These are phyloP conservation scores for Flammula alnicola DNA, from an alignment of 1,284 basidiomycete genomes.

Conservation along the genomic window DNA sequence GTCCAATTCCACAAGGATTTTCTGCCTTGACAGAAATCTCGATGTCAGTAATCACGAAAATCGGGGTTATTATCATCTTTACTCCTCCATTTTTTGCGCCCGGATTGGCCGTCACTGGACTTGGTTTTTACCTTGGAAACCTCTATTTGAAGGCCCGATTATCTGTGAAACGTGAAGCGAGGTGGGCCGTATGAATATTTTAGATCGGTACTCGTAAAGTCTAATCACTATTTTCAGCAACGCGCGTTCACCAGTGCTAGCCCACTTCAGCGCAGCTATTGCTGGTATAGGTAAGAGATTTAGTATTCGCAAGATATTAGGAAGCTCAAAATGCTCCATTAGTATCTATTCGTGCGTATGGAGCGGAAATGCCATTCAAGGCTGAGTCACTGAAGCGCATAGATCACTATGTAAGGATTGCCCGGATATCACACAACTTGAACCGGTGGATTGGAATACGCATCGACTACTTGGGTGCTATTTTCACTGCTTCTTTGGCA, in stretches of 20 bases:
- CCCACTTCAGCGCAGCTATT: slow-evolving; percentile 66
- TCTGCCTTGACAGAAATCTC: not conserved
- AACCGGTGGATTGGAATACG: slow-evolving; percentile 49
- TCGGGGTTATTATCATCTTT: slow-evolving; percentile 21
- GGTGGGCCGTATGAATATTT: not conserved
- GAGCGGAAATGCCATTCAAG: too few species aligned
- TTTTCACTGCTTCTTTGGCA: slow-evolving; percentile 45
- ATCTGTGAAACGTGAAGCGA: slow-evolving; percentile 2
- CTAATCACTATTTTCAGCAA: slow-evolving; percentile 19
- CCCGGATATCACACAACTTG: too few species aligned
- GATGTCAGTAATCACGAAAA: slow-evolving; percentile 9
- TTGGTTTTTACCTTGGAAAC: slow-evolving; percentile 41
- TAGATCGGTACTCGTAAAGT: not conserved
- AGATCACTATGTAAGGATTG: too few species aligned
- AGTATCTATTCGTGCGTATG: too few species aligned
- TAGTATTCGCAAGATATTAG: too few species aligned
- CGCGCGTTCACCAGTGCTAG: slow-evolving; percentile 23
- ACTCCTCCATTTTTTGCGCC: slow-evolving; percentile 24
- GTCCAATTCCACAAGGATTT: slow-evolving; percentile 15
- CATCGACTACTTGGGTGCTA: slow-evolving; percentile 39
- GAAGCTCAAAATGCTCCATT: too few species aligned
- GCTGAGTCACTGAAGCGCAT: too few species aligned
- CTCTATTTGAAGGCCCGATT: slow-evolving; percentile 2
- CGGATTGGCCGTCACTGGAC: slow-evolving; percentile 21
- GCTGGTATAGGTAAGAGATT: slow-evolving; percentile 68